Conservation (phyloP, 2,329 filamentous ascomycete genomes). For the Xylaria sp. region DNA sequence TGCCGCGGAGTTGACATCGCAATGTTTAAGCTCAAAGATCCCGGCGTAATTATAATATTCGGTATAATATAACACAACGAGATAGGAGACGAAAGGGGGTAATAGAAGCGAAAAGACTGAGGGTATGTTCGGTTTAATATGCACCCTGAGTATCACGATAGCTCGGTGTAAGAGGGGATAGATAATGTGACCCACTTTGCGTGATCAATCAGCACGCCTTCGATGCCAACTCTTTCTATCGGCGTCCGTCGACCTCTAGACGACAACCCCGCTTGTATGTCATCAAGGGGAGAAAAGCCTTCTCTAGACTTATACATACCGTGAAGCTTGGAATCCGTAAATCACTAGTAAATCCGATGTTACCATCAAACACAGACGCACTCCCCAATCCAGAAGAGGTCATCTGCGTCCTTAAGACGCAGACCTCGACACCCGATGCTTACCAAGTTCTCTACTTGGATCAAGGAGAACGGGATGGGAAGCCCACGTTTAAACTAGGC, state of each 20-base stretch:
- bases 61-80: too few relatives aligned
- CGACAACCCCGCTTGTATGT: constrained; percentile 16
- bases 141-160: not conserved
- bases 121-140: not conserved
- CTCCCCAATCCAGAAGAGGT: constrained; percentile 48
- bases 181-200: constrained; percentile 17
- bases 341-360: constrained; percentile 10
- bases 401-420: constrained; percentile 45
- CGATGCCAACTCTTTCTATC: too few relatives aligned
- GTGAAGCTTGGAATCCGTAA: not conserved
- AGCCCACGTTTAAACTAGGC: constrained; percentile 32
- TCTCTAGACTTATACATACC: not conserved
- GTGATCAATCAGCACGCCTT: constrained; percentile 18
- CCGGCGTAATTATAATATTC: too few relatives aligned
- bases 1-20: too few relatives aligned
- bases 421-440: constrained; percentile 17
- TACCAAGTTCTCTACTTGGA: constrained; percentile 55
- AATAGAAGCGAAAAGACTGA: too few relatives aligned
- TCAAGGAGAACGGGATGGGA: constrained; percentile 45
- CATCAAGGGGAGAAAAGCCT: not conserved
- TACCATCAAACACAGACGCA: constrained; percentile 2
- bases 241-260: not conserved
- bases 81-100: too few relatives aligned
- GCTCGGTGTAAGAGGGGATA: not conserved
- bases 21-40: too few relatives aligned